Conservation (phyloP, 192 early-diverging fungal genomes). For the Linnemannia hyalina region DNA sequence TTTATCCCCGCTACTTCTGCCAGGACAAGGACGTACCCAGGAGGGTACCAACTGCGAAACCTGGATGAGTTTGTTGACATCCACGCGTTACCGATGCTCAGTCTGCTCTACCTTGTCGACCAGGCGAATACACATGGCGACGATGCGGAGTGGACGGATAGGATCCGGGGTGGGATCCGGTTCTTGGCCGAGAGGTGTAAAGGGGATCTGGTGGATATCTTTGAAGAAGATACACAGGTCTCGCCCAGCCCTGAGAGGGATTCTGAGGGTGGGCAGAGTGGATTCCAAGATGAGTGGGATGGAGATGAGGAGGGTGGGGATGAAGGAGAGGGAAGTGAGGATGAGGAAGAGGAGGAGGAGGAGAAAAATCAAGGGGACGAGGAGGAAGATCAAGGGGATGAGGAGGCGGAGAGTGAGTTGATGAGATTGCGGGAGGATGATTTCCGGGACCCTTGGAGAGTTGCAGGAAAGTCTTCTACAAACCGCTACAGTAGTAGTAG, state of each 20-base stretch:
- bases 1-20: neutral
- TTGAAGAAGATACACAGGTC: neutral
- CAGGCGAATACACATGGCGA: constrained; percentile 4
- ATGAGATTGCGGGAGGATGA: constrained; percentile 11
- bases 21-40: neutral
- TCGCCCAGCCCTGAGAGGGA: no score
- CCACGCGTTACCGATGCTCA: constrained; percentile 29
- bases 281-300: neutral
- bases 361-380: neutral
- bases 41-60: constrained; percentile 9
- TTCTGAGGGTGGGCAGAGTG: no score
- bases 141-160: neutral
- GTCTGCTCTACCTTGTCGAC: constrained; percentile 15
- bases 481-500: neutral
- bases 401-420: neutral
- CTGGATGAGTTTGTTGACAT: constrained; percentile 3
- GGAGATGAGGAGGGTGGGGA: neutral
- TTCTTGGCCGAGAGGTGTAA: constrained; percentile 10
- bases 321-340: neutral
- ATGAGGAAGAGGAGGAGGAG: neutral
- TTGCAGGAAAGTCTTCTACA: neutral
- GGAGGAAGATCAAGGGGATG: neutral
- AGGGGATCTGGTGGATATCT: neutral
- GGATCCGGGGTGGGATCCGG: constrained; percentile 16
- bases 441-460: constrained; percentile 2